Conservation (phyloP, 1,139 yeast genomes). For the Geotrichum phurueaensis region DNA sequence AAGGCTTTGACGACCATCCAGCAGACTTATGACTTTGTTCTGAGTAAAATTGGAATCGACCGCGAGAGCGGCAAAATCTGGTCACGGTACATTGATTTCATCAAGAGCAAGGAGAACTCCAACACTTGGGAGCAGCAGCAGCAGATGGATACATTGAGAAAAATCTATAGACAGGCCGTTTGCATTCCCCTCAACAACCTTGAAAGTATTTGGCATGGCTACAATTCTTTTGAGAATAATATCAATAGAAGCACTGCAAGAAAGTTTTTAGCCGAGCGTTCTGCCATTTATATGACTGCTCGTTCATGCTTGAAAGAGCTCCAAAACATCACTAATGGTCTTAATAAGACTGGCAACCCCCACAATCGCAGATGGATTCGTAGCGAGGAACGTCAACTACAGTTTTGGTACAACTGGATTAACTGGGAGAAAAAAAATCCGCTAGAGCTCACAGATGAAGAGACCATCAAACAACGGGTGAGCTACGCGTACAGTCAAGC, state of each 20-base stretch:
- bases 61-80: conserved; percentile 66
- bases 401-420: conserved; percentile 70
- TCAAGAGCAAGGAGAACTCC: conserved; percentile 70
- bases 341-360: conserved; percentile 41
- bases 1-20: conserved; percentile 69
- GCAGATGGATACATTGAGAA: conserved; percentile 69
- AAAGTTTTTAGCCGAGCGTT: conserved; percentile 75
- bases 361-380: conserved; percentile 32
- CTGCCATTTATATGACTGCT: conserved; percentile 86
- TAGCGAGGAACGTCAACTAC: conserved; percentile 38
- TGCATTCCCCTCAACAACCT: conserved; percentile 67
- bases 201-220: conserved; percentile 75
- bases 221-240: conserved; percentile 78
- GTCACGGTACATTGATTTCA: conserved; percentile 76
- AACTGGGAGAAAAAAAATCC: conserved; percentile 72
- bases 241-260: conserved; percentile 72
- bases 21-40: conserved; percentile 81
- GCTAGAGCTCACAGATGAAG: conserved; percentile 45
- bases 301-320: conserved; percentile 74
- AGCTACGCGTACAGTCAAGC: conserved; percentile 71
- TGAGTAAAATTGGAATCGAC: conserved; percentile 73
- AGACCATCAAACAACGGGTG: conserved; percentile 52
- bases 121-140: conserved; percentile 87
- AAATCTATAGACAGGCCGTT: conserved; percentile 64
- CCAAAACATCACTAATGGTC: conserved; percentile 48